Base-by-base conservation (phyloP, 257 asterid species). In the Vinca minor region DNA sequence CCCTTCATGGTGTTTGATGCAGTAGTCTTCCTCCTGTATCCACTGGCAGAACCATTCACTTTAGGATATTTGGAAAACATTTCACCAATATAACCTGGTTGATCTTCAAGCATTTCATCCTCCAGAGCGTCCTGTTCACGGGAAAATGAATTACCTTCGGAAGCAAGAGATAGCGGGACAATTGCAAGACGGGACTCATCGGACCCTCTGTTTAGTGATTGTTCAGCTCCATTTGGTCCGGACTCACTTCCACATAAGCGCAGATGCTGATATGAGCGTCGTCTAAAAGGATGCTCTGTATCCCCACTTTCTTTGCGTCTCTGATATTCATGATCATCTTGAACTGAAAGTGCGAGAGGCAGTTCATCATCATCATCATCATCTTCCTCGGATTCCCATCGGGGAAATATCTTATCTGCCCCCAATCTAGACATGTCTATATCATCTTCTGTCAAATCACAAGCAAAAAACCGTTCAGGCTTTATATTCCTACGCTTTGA, bases 391-490 rank as follows among this genome's bases (percentile, higher is more conserved):
- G 63, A 71, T 56, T 80, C 95, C 4, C 39, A 23, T 46, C n/a
- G 69, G 60, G n/a, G n/a, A n/a, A 63, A 70, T 0, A 74, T 70
- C 86, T 82, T 87, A 76, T 83, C 79, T 69, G 80, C 95, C 20
- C 93, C 94, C 57, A 93, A 68, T 49, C 95, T 79, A 48, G 85
- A 76, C 65, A 82, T 77, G 65, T 85, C 97, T 18, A 85, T 53
- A 61, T 93, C 97, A 44, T 78, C 87, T 66, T 86, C 87, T 4
- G 84, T 77, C 61, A 76, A 68, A 59, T 87, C 99, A 49, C 87
- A 74, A 1, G 78, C 99, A 59, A 85, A 55, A 54, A 79, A 93
- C 25, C 97, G 96, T 8, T 87, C 94, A 8, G 99, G 99, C 57
- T 78, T 80, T 23, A 83, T 69, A 62, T 71, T 76, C 29, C 92